Conservation (phyloP, 2,329 filamentous ascomycete species). For the Aspergillus fijiensis region DNA sequence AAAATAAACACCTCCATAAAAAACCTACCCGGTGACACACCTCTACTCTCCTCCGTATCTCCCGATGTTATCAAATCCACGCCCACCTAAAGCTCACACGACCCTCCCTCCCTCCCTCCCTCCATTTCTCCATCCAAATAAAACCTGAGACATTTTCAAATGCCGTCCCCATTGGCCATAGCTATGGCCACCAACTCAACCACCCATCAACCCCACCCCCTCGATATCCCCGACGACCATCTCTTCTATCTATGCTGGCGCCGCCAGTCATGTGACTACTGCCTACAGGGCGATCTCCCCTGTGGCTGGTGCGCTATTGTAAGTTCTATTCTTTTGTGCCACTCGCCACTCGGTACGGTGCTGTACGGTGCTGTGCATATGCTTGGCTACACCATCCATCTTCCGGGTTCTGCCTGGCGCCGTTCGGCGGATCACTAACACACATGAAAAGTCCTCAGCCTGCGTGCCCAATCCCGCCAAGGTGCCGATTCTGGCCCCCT, state of each 20-base stretch:
- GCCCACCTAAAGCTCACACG: background rate
- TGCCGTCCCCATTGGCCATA: background rate
- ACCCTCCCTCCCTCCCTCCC: background rate
- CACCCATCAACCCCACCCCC: background rate
- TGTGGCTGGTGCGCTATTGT: constrained; percentile 44
- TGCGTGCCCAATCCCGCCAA: constrained; percentile 41
- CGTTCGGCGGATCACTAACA: background rate
- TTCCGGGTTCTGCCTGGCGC: too few species aligned
- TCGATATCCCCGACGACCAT: constrained; percentile 20
- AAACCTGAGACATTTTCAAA: background rate
- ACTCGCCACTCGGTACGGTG: too few species aligned
- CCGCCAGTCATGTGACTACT: constrained; percentile 36
- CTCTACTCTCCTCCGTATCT: background rate
- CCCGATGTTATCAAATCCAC: background rate
- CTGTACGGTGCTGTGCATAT: too few species aligned
- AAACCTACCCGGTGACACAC: background rate
- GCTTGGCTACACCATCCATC: background rate
- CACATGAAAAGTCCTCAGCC: constrained; percentile 32
- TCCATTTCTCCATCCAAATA: background rate
- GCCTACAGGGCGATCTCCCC: constrained; percentile 30
- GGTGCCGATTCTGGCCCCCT: constrained; percentile 40
- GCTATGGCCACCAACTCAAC: background rate
- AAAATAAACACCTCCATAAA: background rate
- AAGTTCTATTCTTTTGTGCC: constrained; percentile 14
- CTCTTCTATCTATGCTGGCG: constrained; percentile 38